Conservation (phyloP, 345 rosid species). For the Corymbia maculata region DNA sequence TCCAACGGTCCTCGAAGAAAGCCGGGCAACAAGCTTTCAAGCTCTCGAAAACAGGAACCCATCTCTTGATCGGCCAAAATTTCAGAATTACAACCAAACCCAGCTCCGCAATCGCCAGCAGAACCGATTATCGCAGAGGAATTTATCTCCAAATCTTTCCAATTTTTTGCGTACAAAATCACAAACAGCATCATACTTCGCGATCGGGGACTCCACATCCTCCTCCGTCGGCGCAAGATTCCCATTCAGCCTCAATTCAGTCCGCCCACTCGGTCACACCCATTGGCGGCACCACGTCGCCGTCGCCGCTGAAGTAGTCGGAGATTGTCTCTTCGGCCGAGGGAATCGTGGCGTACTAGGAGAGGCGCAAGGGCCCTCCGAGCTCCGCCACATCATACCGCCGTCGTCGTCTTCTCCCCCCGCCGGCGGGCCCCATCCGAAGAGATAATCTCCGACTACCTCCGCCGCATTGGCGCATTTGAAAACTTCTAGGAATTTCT, state of each 20-base stretch:
- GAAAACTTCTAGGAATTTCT: not conserved
- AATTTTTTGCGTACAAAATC: not conserved
- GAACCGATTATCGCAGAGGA: not conserved
- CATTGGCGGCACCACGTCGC: not conserved
- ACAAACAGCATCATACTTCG: not conserved
- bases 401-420: not conserved
- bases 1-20: not conserved
- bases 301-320: not conserved
- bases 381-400: not conserved
- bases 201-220: not conserved
- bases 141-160: not conserved
- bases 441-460: not conserved
- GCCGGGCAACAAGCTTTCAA: not conserved
- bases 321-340: not conserved
- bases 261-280: not conserved
- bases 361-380: not conserved
- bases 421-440: not conserved
- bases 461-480: not conserved
- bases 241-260: not conserved
- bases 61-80: slow-evolving; percentile 30
- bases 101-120: slow-evolving; percentile 25
- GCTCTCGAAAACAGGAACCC: not conserved
- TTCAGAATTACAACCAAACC: slow-evolving; percentile 11
- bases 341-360: not conserved
- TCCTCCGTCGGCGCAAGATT: not conserved